Percentiles rank a stretch among this genome's conserved stretches.
phyloP scores from a whole-genome alignment of 1,284 basidiomycete species.

The Cerioporus squamosus region DNA sequence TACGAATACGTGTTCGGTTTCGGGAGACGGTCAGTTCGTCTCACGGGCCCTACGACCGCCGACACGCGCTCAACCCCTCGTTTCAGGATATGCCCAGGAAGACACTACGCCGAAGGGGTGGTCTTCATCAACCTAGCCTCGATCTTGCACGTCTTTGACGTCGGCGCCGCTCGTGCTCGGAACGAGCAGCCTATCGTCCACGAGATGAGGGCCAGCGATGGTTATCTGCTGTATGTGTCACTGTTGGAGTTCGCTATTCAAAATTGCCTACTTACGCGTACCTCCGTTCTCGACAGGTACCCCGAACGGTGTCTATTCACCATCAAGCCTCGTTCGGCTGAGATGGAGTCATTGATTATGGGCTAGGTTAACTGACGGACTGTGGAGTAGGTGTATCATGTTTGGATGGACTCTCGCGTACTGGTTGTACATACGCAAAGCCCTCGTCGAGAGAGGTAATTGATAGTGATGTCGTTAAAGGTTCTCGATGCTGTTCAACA shows the following conservation, averaged over 20 bases:
- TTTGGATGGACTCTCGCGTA: too few relatives aligned
- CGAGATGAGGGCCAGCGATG: slow-evolving; percentile 12
- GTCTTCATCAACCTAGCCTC: slow-evolving; percentile 23
- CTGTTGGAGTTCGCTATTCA: too few relatives aligned
- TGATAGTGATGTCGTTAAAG: too few relatives aligned
- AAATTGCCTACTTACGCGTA: too few relatives aligned
- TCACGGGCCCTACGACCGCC: neutral
- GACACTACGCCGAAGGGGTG: slow-evolving; percentile 17
- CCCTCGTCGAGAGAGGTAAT: too few relatives aligned
- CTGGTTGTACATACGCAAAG: too few relatives aligned
- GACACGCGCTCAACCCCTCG: neutral
- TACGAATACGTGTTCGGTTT: slow-evolving; percentile 5
- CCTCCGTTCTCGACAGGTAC: slow-evolving; percentile 1
- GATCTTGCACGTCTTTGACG: slow-evolving; percentile 16
- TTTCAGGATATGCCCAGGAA: slow-evolving; percentile 17
- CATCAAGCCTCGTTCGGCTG: slow-evolving; percentile 15
- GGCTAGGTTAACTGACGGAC: neutral
- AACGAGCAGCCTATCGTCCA: slow-evolving; percentile 11
- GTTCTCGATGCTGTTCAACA: too few relatives aligned
- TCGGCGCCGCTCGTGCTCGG: slow-evolving; percentile 12
- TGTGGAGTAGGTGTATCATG: too few relatives aligned
- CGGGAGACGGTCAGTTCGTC: slow-evolving; percentile 8
- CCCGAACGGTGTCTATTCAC: slow-evolving; percentile 12
- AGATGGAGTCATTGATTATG: slow-evolving; percentile 7
- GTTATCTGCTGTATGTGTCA: slow-evolving; percentile 7